Base-by-base conservation (phyloP, 495 filamentous ascomycete species). In the Trichocladium uniseriatum region DNA sequence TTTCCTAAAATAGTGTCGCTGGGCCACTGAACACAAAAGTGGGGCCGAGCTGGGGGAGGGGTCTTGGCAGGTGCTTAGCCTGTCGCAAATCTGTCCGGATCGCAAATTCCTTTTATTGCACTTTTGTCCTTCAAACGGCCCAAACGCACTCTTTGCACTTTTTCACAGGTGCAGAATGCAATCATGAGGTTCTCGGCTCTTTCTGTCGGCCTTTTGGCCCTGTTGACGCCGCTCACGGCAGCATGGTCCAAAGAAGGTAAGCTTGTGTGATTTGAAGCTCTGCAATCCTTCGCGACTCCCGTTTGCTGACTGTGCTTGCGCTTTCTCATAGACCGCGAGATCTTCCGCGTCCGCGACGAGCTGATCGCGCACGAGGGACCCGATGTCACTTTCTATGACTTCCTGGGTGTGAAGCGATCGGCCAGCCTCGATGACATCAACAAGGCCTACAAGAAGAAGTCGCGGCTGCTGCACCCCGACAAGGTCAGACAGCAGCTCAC, bases 331-430 rank as follows among this genome's bases (percentile, higher is more conserved):
- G 92, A 99, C 67, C 84, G 91, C 61, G 92, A 99, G 71, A 97
- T 99, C 69, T 99, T 99, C 70, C 82, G 87, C 47, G 75, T 97
- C 48, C 82, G 80, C 53, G 88, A 95, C 70, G 94, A 97, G 60
- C 69, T 99, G 34, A 71, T 79, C 39, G 68, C 80, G 13, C 60
- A 78, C 54, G 90, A 97, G 69, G 94, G 90, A 22, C 47, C 72
- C 42, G 83, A 86, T 50, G 78, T 87, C 44, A 94, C 87, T 49
- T 99, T 97, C 75, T 99, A 99, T 77, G 86, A 92, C 59, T 92
- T 94, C 70, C 69, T 98, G 45, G 89, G 83, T 56, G 74, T 94
- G 40, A 59, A 53, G 22, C 70, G 81, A 44, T 76, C 73, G 51
- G 91, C 91, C 41, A 82, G 73, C 53, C 83, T 86, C 57, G 89